Base-by-base conservation (phyloP, 371 early-diverging fungal genomes). In the Actinomortierella wolfii region DNA sequence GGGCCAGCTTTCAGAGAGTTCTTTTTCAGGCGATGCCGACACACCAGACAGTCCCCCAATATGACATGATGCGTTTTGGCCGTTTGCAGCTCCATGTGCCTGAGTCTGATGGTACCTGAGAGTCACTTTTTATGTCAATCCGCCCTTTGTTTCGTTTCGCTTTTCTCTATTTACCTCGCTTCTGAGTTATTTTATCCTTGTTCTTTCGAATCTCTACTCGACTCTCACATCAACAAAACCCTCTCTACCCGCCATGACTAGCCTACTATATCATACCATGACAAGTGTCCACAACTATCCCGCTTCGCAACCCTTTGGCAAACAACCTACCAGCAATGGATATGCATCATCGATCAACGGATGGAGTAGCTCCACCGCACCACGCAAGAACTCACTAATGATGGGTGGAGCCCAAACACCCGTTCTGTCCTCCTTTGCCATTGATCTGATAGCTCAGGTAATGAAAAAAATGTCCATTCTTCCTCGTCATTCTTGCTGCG, bases 391-490 rank as follows among this genome's bases (percentile, higher is more conserved):
- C 60, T 73, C 73, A 2, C 4, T 34, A 11, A 49, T 50, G 44
- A 59, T 59, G 41, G 56, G 56, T 21, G 24, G 41, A 20, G 42
- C 62, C 1, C 45, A 59, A 14, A 53, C 73, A 14, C 73, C 73
- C 17, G 67, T 73, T 29, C 60, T 73, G 1, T 73, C 73, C 17
- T 59, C 67, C 4, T 73, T 73, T 51, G 73, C 73, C 8, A 73
- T 73, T 25, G 73, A 73, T 59, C 57, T 73, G 18, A 73, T 73
- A 45, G 73, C 73, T 34, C 73, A 73, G 73, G 73, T 57, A 73
- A 54, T 54, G n/a, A n/a, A 34, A 34, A 11, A 34, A 4, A 11
- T 6, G 34, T 34, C 34, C 11, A 34, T 34, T 11, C 34, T 34
- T 34, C 34, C 11, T n/a, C n/a, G n/a, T n/a, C n/a, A n/a, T n/a